Base-by-base conservation (phyloP, 2,329 filamentous ascomycete species). In the Ophiostoma sp. region DNA sequence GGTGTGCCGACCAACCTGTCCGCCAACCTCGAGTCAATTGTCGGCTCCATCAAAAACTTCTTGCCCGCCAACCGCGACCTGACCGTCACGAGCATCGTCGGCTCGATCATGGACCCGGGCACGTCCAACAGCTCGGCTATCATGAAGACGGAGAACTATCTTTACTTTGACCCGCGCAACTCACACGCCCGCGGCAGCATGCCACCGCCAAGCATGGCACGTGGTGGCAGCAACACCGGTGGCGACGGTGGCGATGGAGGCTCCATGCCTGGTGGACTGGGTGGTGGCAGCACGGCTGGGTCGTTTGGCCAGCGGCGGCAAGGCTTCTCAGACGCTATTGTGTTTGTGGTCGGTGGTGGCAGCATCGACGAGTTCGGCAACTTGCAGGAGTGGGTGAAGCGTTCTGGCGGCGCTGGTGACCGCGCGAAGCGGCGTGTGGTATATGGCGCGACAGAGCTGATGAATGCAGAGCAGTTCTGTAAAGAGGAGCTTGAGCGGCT, bases 321-420 rank as follows among this genome's bases (percentile, higher is more conserved):
- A 75, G 93, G 92, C 0, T 97, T 94, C 78, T 91, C 87, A 65
- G 93, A 97, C 75, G 91, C 92, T 0, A 89, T 97, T 67, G 92
- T 97, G n/a, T 97, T 97, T 76, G 94, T 92, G 0, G 92, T 96
- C 3, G 95, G 95, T 4, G 95, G 96, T 64, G 95, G 95, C 58
- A 97, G 93, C 76, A 98, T 99, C 91, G 95, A 99, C 74, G 95
- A 99, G 77, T 99, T 98, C 76, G 94, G 93, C 27, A 99, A 99
- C 78, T 77, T 99, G 76, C 92, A 97, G 76, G 95, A 98, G 76
- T 99, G 95, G 95, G 92, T 94, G 5, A 87, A 87, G 77, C 85
- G 94, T 72, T 93, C 92, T 4, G 82, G 83, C 64, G 87, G 64
- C 62, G 42, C 69, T 36, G 66, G 66, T 45, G 85, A 86, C 68